Evolutionary conservation across 768 basidiomycete species (phyloP).

Genomic region (Mycena latifolia): DNA sequence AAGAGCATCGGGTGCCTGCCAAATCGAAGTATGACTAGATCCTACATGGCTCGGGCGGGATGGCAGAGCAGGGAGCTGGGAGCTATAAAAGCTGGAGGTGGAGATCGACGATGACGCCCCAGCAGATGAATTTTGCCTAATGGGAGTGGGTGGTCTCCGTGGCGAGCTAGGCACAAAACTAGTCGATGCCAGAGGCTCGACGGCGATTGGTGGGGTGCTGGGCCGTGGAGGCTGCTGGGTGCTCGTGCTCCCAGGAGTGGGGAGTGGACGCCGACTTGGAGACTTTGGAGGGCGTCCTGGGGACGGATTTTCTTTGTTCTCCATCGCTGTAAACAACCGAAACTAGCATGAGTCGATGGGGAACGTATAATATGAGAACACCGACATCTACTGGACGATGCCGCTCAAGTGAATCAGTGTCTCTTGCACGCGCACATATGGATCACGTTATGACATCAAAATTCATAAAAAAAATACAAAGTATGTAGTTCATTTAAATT

Average conservation of each 20-base stretch:
- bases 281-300: slow-evolving; percentile 36
- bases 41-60: slow-evolving; percentile 54
- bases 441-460: too few species aligned
- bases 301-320: slow-evolving; percentile 56
- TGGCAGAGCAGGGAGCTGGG: slow-evolving; percentile 52
- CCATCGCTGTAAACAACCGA: slow-evolving; percentile 53
- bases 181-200: slow-evolving; percentile 27
- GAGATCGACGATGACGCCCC: slow-evolving; percentile 31
- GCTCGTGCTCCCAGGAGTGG: slow-evolving; percentile 54
- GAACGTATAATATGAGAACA: slow-evolving; percentile 5
- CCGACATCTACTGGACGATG: slow-evolving; percentile 15
- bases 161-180: slow-evolving; percentile 27
- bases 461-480: too few species aligned
- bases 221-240: slow-evolving; percentile 24
- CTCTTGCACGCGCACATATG: too few species aligned
- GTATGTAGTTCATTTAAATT: too few species aligned
- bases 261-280: slow-evolving; percentile 58
- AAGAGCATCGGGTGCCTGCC: slow-evolving; percentile 44
- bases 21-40: slow-evolving; percentile 56
- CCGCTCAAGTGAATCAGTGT: background rate
- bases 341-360: background rate
- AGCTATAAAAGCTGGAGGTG: slow-evolving; percentile 47
- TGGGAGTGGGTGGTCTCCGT: slow-evolving; percentile 4
- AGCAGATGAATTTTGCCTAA: slow-evolving; percentile 10
- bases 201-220: slow-evolving; percentile 46